Evolutionary conservation across 31 red algal species (phyloP).

Genomic region (Endocladia muricata): DNA sequence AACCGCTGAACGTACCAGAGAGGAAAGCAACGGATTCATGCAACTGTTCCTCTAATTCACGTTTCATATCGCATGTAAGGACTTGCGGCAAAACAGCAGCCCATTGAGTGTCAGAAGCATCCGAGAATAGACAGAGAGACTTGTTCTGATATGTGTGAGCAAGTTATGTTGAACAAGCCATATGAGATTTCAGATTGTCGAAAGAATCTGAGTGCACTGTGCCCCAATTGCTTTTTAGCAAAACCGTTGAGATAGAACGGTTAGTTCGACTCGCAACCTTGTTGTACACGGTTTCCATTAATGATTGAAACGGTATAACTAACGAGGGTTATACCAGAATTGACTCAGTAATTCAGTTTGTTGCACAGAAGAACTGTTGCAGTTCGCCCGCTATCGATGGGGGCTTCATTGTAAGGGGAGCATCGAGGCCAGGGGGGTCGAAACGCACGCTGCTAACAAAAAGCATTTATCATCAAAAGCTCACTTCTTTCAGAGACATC

Average conservation of each 20-base stretch:
- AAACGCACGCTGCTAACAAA: background rate
- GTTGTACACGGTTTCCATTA: background rate
- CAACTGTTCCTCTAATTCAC: background rate
- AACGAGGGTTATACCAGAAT: background rate
- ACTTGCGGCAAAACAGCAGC: constrained; percentile 9
- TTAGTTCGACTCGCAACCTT: background rate
- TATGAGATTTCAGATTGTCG: background rate
- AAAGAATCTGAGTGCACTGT: too few species aligned
- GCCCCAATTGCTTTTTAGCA: too few species aligned
- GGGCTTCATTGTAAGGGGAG: background rate
- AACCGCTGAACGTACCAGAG: constrained; percentile 12
- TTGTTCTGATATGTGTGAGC: background rate
- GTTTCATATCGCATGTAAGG: background rate
- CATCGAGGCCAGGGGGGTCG: background rate
- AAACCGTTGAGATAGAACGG: too few species aligned
- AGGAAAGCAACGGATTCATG: constrained; percentile 17
- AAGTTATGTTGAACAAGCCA: background rate
- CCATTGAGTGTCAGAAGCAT: constrained; percentile 29
- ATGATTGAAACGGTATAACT: background rate
- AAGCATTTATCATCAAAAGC: background rate
- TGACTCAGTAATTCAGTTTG: background rate
- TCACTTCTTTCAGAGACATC: background rate
- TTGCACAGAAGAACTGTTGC: constrained; percentile 1
- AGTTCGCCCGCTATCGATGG: background rate
- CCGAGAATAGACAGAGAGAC: background rate